Evolutionary conservation across 768 basidiomycete genomes (phyloP).

Genomic region (Suillus tomentosus): DNA sequence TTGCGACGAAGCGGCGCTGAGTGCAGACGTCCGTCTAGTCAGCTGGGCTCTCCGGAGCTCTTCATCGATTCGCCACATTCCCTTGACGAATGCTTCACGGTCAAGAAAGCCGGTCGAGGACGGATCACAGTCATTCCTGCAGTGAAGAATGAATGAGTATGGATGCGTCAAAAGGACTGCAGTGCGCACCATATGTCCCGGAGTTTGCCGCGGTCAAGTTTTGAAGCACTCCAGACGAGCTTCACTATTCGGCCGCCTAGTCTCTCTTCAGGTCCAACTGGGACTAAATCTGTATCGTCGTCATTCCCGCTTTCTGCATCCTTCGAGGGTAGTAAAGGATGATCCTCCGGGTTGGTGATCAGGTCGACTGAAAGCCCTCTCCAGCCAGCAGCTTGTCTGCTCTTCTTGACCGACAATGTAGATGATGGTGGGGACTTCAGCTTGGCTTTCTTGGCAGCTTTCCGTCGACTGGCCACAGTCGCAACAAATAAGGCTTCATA

Average conservation of each 20-base stretch:
- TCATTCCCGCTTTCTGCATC: slow-evolving; percentile 18
- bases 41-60: slow-evolving; percentile 67
- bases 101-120: slow-evolving; percentile 56
- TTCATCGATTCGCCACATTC: slow-evolving; percentile 89
- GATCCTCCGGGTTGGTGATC: slow-evolving; percentile 48
- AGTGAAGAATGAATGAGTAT: slow-evolving; percentile 10
- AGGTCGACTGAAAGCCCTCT: slow-evolving; percentile 70
- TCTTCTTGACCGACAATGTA: slow-evolving; percentile 35
- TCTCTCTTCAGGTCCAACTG: slow-evolving; percentile 45
- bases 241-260: slow-evolving; percentile 60
- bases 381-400: slow-evolving; percentile 71
- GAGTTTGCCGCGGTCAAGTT: slow-evolving; percentile 53
- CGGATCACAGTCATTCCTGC: slow-evolving; percentile 73
- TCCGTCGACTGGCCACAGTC: slow-evolving; percentile 55
- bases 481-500: slow-evolving; percentile 68
- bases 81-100: slow-evolving; percentile 66
- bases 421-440: slow-evolving; percentile 35
- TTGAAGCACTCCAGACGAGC: slow-evolving; percentile 64
- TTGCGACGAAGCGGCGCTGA: slow-evolving; percentile 35
- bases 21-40: slow-evolving; percentile 33
- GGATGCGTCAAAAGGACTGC: slow-evolving; percentile 5
- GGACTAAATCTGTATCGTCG: slow-evolving; percentile 23
- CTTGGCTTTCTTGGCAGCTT: slow-evolving; percentile 33
- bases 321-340: slow-evolving; percentile 19
- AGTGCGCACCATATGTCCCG: slow-evolving; percentile 64